Percentiles rank a stretch among this genome's conserved stretches.
Evolutionary conservation across 2,329 filamentous ascomycete genomes (phyloP).

Genomic region (Diaporthe sp.): DNA sequence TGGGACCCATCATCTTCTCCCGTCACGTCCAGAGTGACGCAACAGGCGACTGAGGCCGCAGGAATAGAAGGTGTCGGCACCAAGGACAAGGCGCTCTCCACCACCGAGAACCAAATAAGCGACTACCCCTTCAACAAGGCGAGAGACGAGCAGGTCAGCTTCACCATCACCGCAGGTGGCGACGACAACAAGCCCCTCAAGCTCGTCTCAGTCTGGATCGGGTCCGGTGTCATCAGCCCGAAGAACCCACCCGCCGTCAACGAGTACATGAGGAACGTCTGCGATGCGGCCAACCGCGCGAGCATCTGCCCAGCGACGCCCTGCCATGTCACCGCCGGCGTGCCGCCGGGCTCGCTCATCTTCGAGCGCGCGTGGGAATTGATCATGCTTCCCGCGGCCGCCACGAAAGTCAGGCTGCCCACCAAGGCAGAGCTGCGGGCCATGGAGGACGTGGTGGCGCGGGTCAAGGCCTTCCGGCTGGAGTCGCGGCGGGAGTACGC

Average conservation of each 20-base stretch:
- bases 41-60: background rate
- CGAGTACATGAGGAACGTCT: conserved; percentile 59
- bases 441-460: conserved; percentile 57
- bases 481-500: conserved; percentile 45
- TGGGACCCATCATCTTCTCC: conserved; percentile 39
- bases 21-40: conserved; percentile 16
- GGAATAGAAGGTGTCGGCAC: background rate
- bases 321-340: conserved; percentile 60
- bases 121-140: conserved; percentile 16
- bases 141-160: conserved; percentile 38
- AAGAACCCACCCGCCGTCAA: conserved; percentile 50
- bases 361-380: conserved; percentile 64
- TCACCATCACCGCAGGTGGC: conserved; percentile 43
- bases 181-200: conserved; percentile 29
- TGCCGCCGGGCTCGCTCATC: conserved; percentile 55
- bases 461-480: conserved; percentile 52
- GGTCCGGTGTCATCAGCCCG: conserved; percentile 44
- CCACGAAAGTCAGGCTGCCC: conserved; percentile 41
- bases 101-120: background rate
- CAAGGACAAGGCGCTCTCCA: background rate
- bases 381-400: conserved; percentile 51
- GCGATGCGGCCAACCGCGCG: conserved; percentile 47
- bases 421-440: conserved; percentile 42
- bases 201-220: conserved; percentile 59
- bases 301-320: conserved; percentile 58